Conservation (phyloP, 2,329 filamentous ascomycete species). For the Trichophyton schoenleinii region DNA sequence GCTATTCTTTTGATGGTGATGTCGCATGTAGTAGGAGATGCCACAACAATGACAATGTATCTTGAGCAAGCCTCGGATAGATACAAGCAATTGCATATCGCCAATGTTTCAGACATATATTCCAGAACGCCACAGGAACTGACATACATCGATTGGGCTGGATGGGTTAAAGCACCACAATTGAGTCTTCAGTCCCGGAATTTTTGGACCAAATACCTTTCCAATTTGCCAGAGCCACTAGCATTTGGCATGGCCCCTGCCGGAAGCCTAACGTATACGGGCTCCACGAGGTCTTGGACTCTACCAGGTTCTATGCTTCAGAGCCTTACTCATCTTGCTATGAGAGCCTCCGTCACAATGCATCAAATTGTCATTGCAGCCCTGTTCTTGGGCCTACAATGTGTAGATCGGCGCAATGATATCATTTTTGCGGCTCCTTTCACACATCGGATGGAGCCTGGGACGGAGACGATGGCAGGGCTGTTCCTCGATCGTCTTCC, state of each 20-base stretch:
- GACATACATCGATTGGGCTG: not conserved
- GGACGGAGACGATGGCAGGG: not conserved
- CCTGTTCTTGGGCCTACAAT: not conserved
- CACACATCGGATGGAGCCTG: not conserved
- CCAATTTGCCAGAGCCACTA: not conserved
- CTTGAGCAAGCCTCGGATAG: not conserved
- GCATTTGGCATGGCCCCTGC: not conserved
- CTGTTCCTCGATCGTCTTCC: conserved; percentile 8
- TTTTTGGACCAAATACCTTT: not conserved
- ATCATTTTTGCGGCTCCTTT: not conserved
- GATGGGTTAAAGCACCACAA: not conserved
- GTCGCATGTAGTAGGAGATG: conserved; percentile 3
- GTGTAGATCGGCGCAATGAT: not conserved
- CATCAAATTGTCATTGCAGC: not conserved
- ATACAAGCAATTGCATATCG: not conserved
- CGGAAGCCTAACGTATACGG: not conserved
- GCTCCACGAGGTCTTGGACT: not conserved
- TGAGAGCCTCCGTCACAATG: not conserved
- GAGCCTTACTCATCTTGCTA: not conserved
- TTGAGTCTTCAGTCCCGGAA: not conserved
- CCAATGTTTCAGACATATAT: not conserved
- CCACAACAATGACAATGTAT: not conserved
- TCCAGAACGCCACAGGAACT: not conserved
- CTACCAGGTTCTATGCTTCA: not conserved
- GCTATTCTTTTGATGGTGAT: conserved; percentile 1